phyloP scores from a whole-genome alignment of 2,329 filamentous ascomycete genomes.

The Fusarium torreyae region DNA sequence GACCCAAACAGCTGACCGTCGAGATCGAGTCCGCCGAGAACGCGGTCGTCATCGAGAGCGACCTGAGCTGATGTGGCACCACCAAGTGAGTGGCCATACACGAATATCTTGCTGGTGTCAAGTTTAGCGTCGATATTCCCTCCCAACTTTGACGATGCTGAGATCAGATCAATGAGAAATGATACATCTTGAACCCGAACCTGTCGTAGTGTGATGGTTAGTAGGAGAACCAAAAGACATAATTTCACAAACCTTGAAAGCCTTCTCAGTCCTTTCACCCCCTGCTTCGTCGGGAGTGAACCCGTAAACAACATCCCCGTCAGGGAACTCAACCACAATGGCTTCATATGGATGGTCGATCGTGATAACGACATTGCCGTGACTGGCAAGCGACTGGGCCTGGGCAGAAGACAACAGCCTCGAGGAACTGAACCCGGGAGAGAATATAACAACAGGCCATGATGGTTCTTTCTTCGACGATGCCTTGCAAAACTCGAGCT shows the following conservation, averaged over 20 bases:
- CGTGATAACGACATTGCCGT: conserved; percentile 61
- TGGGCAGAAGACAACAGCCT: conserved; percentile 60
- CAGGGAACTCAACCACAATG: conserved; percentile 60
- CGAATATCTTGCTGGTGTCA: conserved; percentile 5
- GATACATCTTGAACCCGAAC: conserved; percentile 21
- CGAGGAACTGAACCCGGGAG: conserved; percentile 59
- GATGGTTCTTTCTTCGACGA: conserved; percentile 2
- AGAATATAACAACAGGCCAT: conserved; percentile 53
- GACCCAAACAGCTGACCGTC: conserved; percentile 31
- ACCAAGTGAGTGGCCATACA: conserved; percentile 37
- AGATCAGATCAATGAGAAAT: conserved; percentile 39
- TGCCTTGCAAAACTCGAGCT: conserved; percentile 31
- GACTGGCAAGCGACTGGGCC: conserved; percentile 60
- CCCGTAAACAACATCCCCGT: conserved; percentile 52
- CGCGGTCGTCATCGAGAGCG: conserved; percentile 51
- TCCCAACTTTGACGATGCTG: conserved; percentile 16
- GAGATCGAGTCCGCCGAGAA: conserved; percentile 50
- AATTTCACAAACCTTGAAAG: background rate
- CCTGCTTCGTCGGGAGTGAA: background rate
- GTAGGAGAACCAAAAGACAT: too few relatives aligned
- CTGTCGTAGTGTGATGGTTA: background rate
- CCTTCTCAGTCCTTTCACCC: conserved; percentile 9
- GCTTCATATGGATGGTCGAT: conserved; percentile 65
- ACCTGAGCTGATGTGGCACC: conserved; percentile 46
- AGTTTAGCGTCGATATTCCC: too few relatives aligned